phyloP scores from a whole-genome alignment of 2,329 filamentous ascomycete genomes.

The Endothia cerciana region DNA sequence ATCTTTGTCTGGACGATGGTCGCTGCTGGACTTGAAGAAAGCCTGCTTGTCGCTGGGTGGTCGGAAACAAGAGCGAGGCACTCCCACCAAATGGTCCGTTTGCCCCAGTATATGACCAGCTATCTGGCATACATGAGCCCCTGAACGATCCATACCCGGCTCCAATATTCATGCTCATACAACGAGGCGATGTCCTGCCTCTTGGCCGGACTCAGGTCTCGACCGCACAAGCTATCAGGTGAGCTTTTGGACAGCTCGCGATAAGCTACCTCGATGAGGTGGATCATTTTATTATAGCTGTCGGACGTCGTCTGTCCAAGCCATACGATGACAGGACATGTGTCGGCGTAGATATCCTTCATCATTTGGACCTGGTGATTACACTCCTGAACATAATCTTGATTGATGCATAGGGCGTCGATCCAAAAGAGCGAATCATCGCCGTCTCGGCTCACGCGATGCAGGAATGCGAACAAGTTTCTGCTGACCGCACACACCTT shows the following conservation, averaged over 20 bases:
- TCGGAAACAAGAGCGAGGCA: conserved; percentile 6
- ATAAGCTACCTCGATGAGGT: conserved; percentile 4
- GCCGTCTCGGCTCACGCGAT: conserved; percentile 4
- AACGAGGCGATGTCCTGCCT: neutral
- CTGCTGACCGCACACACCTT: neutral
- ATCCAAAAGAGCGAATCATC: conserved; percentile 22
- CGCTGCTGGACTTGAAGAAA: neutral
- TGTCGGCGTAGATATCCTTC: conserved; percentile 17
- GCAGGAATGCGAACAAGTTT: conserved; percentile 12
- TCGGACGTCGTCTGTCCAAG: conserved; percentile 14
- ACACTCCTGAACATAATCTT: conserved; percentile 16
- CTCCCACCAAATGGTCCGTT: conserved; percentile 9
- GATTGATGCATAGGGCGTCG: conserved; percentile 25
- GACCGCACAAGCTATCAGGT: neutral
- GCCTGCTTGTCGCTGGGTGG: neutral
- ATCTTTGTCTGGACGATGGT: conserved; percentile 5
- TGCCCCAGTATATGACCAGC: conserved; percentile 10
- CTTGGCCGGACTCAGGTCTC: neutral
- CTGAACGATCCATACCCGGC: conserved; percentile 24
- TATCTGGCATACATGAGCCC: conserved; percentile 19
- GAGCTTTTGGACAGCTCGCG: conserved; percentile 4
- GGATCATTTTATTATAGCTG: neutral
- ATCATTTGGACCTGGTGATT: conserved; percentile 23
- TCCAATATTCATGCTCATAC: conserved; percentile 19
- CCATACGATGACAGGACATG: conserved; percentile 15